Percentiles rank a stretch among this genome's conserved stretches.
Evolutionary conservation across 108 stramenopile species (phyloP).

Genomic region (Skeletonema tropicum): DNA sequence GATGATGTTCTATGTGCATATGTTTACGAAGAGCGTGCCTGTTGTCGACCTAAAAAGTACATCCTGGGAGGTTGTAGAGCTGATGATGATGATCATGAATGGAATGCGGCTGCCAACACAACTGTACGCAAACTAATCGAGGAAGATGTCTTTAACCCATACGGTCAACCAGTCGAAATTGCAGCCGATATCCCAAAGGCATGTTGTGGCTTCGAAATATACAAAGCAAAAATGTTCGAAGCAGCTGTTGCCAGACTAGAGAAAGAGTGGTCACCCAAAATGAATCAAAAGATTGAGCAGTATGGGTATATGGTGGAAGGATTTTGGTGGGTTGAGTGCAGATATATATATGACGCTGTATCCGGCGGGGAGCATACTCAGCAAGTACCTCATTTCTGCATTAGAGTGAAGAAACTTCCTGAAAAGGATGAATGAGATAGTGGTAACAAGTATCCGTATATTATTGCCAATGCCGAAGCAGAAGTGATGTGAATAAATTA

Average conservation of each 20-base stretch:
- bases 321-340: background rate
- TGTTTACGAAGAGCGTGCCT: slow-evolving; percentile 3
- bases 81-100: slow-evolving; percentile 2
- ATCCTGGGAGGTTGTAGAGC: slow-evolving; percentile 1
- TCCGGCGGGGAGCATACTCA: slow-evolving; percentile 8
- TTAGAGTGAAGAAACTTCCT: slow-evolving; percentile 10
- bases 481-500: background rate
- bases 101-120: slow-evolving; percentile 3
- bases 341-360: background rate
- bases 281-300: slow-evolving; percentile 11
- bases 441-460: background rate
- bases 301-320: background rate
- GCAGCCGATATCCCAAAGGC: slow-evolving; percentile 3
- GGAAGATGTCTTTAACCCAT: slow-evolving; percentile 1
- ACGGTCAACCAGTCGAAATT: slow-evolving; percentile 11
- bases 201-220: slow-evolving; percentile 10
- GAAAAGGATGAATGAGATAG: background rate
- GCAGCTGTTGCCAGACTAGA: slow-evolving; percentile 8
- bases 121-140: slow-evolving; percentile 9
- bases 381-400: slow-evolving; percentile 7
- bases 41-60: slow-evolving; percentile 5
- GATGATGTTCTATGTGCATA: slow-evolving; percentile 3
- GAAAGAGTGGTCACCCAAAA: slow-evolving; percentile 7
- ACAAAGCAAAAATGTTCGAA: slow-evolving; percentile 7
- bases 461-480: too few relatives aligned